Evolutionary conservation across 345 rosid species (phyloP).

Genomic region (Lepidium sativum): DNA sequence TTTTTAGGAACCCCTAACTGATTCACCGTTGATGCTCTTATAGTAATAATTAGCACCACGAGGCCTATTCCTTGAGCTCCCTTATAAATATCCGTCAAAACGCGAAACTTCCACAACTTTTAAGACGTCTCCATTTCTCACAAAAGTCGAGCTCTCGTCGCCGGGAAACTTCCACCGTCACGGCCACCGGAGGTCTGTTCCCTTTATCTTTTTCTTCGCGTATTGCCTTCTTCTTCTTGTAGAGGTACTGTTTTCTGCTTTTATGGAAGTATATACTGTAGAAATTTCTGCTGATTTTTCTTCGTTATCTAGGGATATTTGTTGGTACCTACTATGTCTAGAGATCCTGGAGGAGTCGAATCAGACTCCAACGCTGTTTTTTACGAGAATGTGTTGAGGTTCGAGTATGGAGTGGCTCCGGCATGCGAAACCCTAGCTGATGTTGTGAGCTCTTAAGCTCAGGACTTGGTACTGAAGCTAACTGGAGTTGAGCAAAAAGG

Average conservation of each 20-base stretch:
- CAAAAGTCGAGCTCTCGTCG: neutral
- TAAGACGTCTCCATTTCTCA: neutral
- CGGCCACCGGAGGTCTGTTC: constrained; percentile 4
- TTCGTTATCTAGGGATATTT: constrained; percentile 6
- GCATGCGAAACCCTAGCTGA: constrained; percentile 11
- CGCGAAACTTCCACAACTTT: neutral
- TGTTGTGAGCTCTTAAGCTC: neutral
- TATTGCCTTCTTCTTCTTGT: neutral
- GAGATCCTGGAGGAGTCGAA: constrained; percentile 27
- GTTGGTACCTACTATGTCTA: constrained; percentile 30
- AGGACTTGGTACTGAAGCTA: neutral
- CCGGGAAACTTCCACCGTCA: neutral
- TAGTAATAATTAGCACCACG: neutral
- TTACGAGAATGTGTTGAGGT: neutral
- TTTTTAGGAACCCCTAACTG: too few species aligned
- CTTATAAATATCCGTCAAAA: neutral
- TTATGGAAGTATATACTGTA: neutral
- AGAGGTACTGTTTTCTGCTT: neutral
- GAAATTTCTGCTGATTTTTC: neutral
- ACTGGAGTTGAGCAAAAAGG: neutral
- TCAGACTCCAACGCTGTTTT: constrained; percentile 33
- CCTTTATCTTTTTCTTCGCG: neutral
- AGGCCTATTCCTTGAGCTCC: neutral
- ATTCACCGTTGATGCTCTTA: too few species aligned
- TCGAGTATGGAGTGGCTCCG: neutral